A percentile compares a stretch with the other conserved stretches of the same genome.
phyloP scores from a whole-genome alignment of 2,329 filamentous ascomycete genomes.

The Rutstroemia sp. region DNA sequence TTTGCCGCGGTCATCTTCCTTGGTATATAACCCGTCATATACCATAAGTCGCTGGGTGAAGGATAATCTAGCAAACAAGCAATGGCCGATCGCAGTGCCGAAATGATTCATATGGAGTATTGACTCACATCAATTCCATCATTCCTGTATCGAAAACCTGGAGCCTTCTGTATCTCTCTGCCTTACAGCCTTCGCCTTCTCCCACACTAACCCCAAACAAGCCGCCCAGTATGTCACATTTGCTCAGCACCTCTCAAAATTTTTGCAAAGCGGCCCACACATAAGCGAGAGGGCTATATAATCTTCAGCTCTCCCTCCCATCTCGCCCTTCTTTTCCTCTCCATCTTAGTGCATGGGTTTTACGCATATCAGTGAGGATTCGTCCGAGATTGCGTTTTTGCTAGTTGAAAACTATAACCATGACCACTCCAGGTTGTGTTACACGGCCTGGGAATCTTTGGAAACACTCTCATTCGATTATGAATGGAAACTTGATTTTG shows the following conservation, averaged over 20 bases:
- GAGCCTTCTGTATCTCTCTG: too few relatives aligned
- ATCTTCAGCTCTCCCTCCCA: not conserved
- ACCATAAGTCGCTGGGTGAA: too few relatives aligned
- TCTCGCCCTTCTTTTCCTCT: constrained; percentile 32
- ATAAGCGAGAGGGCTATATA: constrained; percentile 3
- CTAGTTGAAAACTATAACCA: constrained; percentile 51
- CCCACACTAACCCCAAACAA: not conserved
- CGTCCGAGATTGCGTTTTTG: constrained; percentile 83
- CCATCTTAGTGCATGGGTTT: constrained; percentile 53
- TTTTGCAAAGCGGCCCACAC: not conserved
- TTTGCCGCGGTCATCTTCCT: too few relatives aligned
- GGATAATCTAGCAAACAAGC: too few relatives aligned
- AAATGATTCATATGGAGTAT: too few relatives aligned
- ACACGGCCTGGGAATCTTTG: constrained; percentile 77
- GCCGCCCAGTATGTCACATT: constrained; percentile 6
- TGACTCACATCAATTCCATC: too few relatives aligned
- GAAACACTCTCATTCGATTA: constrained; percentile 23
- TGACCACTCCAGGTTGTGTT: constrained; percentile 68
- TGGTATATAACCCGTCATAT: too few relatives aligned
- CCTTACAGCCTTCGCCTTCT: not conserved
- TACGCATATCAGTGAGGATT: constrained; percentile 73
- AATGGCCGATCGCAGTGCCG: too few relatives aligned
- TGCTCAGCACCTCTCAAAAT: not conserved
- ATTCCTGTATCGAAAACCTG: too few relatives aligned
- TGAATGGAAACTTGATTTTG: constrained; percentile 24